phyloP scores from a whole-genome alignment of 148 eudicot genomes.

The Camellia lanceoleosa region DNA sequence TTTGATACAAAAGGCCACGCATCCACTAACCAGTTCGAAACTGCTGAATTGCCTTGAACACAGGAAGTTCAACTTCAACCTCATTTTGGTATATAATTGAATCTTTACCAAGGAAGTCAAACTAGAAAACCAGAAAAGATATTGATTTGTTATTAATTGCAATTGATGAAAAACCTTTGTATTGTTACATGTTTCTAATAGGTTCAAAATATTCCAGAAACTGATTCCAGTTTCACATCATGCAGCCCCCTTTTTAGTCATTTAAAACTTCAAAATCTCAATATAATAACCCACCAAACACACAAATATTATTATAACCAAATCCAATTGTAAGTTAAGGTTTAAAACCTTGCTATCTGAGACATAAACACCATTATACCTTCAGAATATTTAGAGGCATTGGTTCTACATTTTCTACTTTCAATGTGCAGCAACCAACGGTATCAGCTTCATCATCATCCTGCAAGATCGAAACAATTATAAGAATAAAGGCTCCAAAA shows the following conservation, averaged over 20 bases:
- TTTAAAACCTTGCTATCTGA: background rate
- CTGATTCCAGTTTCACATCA: background rate
- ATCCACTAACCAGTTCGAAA: constrained; percentile 49
- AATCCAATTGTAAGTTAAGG: background rate
- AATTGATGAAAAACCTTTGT: too few relatives aligned
- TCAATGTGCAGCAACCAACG: constrained; percentile 97
- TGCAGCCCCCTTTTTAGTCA: background rate
- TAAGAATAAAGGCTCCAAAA: background rate
- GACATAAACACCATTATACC: constrained; percentile 35
- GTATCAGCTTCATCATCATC: constrained; percentile 99
- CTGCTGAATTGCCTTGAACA: constrained; percentile 79
- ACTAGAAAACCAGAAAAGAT: constrained; percentile 42
- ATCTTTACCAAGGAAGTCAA: constrained; percentile 99
- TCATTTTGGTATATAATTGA: constrained; percentile 83
- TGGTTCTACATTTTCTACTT: constrained; percentile 96
- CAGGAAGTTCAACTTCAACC: constrained; percentile 69
- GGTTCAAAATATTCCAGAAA: constrained; percentile 8
- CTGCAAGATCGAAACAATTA: constrained; percentile 37
- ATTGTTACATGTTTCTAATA: background rate
- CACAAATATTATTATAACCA: background rate
- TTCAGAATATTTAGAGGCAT: constrained; percentile 73
- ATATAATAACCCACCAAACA: background rate
- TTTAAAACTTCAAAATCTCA: background rate
- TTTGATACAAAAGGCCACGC: constrained; percentile 5
- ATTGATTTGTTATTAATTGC: too few relatives aligned